phyloP scores from a whole-genome alignment of 345 rosid genomes.

The Camelina laxa region DNA sequence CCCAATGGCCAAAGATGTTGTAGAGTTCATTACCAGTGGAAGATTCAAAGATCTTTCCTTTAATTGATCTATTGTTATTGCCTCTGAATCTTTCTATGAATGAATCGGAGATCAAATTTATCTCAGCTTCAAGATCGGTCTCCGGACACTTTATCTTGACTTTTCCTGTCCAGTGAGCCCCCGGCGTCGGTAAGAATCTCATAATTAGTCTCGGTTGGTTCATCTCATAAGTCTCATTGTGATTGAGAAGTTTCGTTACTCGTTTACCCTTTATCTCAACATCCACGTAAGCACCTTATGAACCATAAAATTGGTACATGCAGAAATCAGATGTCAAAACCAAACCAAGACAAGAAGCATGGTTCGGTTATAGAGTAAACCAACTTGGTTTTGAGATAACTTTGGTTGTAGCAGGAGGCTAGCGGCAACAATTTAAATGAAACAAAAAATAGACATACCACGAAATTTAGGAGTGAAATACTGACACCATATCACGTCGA shows the following conservation, averaged over 20 bases:
- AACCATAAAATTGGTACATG: constrained; percentile 18
- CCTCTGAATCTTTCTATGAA: constrained; percentile 48
- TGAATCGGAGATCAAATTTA: constrained; percentile 55
- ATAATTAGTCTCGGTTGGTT: constrained; percentile 65
- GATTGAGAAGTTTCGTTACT: constrained; percentile 57
- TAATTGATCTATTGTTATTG: constrained; percentile 52
- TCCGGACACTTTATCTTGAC: constrained; percentile 63
- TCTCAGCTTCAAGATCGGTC: constrained; percentile 70
- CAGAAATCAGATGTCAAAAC: neutral
- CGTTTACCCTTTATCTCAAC: constrained; percentile 70
- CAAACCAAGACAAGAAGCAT: neutral
- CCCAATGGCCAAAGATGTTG: constrained; percentile 78
- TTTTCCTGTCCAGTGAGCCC: constrained; percentile 68
- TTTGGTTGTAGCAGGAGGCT: neutral
- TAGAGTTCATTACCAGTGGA: constrained; percentile 52
- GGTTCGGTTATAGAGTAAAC: neutral
- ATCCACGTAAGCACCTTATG: constrained; percentile 66
- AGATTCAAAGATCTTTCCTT: constrained; percentile 63
- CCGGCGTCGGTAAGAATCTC: constrained; percentile 63
- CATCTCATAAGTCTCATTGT: constrained; percentile 75
- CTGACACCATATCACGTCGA: constrained; percentile 70
- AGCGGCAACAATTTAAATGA: neutral
- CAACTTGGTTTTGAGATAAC: neutral
- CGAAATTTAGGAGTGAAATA: constrained; percentile 63
- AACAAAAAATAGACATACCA: constrained; percentile 49